Percentiles rank a stretch among this genome's conserved stretches.
Conservation (phyloP, 2,329 filamentous ascomycete species). For the Aschersonia sp. region DNA sequence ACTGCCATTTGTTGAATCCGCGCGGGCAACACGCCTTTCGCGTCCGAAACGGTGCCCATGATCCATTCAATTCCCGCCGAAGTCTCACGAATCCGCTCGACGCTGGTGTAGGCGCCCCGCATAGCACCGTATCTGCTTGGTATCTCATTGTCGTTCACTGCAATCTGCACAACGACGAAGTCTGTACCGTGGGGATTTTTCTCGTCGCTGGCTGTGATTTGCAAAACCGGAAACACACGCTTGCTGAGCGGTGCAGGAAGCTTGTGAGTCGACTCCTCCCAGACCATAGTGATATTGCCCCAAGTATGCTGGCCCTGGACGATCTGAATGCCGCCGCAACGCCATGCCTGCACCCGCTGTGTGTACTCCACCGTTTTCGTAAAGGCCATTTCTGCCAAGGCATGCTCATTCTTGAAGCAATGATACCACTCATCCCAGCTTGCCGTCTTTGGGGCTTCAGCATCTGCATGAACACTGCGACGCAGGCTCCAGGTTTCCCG, state of each 20-base stretch:
- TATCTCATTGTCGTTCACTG: conserved; percentile 21
- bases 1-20: conserved; percentile 51
- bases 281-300: conserved; percentile 30
- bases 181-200: conserved; percentile 19
- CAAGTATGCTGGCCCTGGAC: conserved; percentile 25
- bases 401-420: conserved; percentile 37
- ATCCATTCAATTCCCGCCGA: conserved; percentile 49
- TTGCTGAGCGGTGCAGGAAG: conserved; percentile 45
- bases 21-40: conserved; percentile 49
- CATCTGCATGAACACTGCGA: conserved; percentile 44
- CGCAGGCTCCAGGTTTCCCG: conserved; percentile 50
- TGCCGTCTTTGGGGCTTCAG: conserved; percentile 35
- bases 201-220: conserved; percentile 35
- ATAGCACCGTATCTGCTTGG: conserved; percentile 29
- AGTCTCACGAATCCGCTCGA: conserved; percentile 44
- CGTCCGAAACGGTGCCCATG: conserved; percentile 65
- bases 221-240: conserved; percentile 52
- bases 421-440: conserved; percentile 48
- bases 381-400: conserved; percentile 23
- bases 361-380: conserved; percentile 22
- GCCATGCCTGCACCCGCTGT: conserved; percentile 27
- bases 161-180: conserved; percentile 43
- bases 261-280: conserved; percentile 53
- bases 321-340: conserved; percentile 25
- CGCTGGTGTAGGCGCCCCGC: conserved; percentile 46